phyloP scores from a whole-genome alignment of 108 stramenopile species.

The Chaetoceros tenuissimus region DNA sequence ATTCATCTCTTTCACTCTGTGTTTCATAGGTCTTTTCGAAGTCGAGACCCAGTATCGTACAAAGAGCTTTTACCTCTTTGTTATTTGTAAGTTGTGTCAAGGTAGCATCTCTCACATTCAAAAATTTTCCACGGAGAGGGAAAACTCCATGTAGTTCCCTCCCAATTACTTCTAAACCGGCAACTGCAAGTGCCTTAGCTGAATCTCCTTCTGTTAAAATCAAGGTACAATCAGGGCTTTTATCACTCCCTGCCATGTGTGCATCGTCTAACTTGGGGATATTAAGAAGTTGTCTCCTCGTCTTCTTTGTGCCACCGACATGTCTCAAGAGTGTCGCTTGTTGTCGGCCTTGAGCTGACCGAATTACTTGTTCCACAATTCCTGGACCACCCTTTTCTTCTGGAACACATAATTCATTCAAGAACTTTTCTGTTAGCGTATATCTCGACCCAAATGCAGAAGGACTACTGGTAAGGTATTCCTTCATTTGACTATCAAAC shows the following conservation, averaged over 20 bases:
- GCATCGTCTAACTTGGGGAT: constrained; percentile 95
- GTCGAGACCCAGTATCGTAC: constrained; percentile 79
- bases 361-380: constrained; percentile 59
- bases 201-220: constrained; percentile 99
- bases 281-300: constrained; percentile 44
- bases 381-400: constrained; percentile 56
- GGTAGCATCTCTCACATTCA: constrained; percentile 94
- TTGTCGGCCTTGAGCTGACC: constrained; percentile 42
- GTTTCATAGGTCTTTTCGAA: constrained; percentile 76
- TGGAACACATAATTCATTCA: constrained; percentile 40
- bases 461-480: constrained; percentile 82
- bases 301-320: constrained; percentile 47
- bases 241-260: constrained; percentile 71
- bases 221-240: constrained; percentile 68
- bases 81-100: constrained; percentile 83
- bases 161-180: constrained; percentile 94
- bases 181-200: constrained; percentile 95
- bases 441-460: constrained; percentile 74
- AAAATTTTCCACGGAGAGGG: constrained; percentile 95
- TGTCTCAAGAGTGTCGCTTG: constrained; percentile 58
- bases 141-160: constrained; percentile 94
- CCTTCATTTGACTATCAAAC: constrained; percentile 99
- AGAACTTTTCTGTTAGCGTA: constrained; percentile 32
- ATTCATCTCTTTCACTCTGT: constrained; percentile 36
- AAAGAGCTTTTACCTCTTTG: constrained; percentile 85